phyloP scores from a whole-genome alignment of 202 grass and related monocot species.

The Eragrostis tef region DNA sequence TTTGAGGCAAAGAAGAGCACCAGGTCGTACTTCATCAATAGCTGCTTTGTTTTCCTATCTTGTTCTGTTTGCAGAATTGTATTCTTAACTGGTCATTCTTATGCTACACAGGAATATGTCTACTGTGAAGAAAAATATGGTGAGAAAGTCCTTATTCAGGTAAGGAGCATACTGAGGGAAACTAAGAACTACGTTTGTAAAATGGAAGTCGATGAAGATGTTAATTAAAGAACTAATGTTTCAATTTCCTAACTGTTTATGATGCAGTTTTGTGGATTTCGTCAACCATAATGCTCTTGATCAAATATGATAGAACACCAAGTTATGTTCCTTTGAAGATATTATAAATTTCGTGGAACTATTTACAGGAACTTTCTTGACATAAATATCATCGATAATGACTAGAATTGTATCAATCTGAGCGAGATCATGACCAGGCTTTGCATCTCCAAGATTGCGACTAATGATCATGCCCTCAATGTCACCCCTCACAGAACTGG shows the following conservation, averaged over 20 bases:
- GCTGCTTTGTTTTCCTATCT: conserved; percentile 33
- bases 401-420: conserved; percentile 81
- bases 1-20: conserved; percentile 74
- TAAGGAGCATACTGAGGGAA: conserved; percentile 34
- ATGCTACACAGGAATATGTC: conserved; percentile 68
- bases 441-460: conserved; percentile 81
- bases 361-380: background rate
- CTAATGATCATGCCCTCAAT: conserved; percentile 61
- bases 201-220: conserved; percentile 25
- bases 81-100: conserved; percentile 24
- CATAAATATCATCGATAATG: conserved; percentile 29
- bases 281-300: conserved; percentile 96
- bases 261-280: conserved; percentile 95
- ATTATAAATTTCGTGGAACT: conserved; percentile 58
- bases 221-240: background rate
- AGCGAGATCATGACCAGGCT: conserved; percentile 93
- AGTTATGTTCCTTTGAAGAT: conserved; percentile 84
- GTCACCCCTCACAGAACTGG: conserved; percentile 47
- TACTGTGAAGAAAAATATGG: conserved; percentile 91
- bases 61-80: conserved; percentile 13
- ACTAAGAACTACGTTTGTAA: background rate
- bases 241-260: conserved; percentile 25
- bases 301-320: conserved; percentile 72
- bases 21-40: conserved; percentile 52
- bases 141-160: conserved; percentile 94